Evolutionary conservation across 306 rosid genomes (phyloP).

Genomic region (Vigna trinervia): DNA sequence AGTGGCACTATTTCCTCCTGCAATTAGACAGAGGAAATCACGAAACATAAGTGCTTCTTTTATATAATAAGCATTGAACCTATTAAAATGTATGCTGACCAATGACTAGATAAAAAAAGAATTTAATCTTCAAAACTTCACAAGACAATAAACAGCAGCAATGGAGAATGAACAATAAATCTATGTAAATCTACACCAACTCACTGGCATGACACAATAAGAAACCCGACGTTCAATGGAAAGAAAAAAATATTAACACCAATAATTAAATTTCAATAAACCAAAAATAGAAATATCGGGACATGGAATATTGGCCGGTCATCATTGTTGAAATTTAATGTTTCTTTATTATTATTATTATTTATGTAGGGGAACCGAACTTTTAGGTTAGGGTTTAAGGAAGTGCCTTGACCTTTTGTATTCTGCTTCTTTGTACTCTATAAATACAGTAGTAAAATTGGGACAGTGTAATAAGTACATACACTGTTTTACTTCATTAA

Average conservation of each 20-base stretch:
- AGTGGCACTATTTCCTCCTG: slow-evolving; percentile 88
- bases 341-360: too few species aligned
- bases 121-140: slow-evolving; percentile 17
- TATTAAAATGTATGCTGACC: slow-evolving; percentile 3
- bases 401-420: too few species aligned
- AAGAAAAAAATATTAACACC: neutral
- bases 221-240: too few species aligned
- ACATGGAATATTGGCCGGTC: neutral
- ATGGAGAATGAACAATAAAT: neutral
- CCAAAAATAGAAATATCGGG: neutral
- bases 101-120: slow-evolving; percentile 8
- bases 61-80: slow-evolving; percentile 7
- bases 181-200: neutral
- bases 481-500: too few species aligned
- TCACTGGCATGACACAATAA: neutral
- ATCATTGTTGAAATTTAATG: neutral
- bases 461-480: too few species aligned
- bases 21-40: slow-evolving; percentile 41
- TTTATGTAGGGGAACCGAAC: too few species aligned
- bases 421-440: too few species aligned
- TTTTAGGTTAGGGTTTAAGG: too few species aligned
- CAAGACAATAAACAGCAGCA: neutral
- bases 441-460: too few species aligned
- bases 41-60: slow-evolving; percentile 17
- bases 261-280: neutral